A percentile compares a stretch with the other conserved stretches of the same genome.
Conservation (phyloP, 2,329 filamentous ascomycete species). For the Monosporascus sp. region DNA sequence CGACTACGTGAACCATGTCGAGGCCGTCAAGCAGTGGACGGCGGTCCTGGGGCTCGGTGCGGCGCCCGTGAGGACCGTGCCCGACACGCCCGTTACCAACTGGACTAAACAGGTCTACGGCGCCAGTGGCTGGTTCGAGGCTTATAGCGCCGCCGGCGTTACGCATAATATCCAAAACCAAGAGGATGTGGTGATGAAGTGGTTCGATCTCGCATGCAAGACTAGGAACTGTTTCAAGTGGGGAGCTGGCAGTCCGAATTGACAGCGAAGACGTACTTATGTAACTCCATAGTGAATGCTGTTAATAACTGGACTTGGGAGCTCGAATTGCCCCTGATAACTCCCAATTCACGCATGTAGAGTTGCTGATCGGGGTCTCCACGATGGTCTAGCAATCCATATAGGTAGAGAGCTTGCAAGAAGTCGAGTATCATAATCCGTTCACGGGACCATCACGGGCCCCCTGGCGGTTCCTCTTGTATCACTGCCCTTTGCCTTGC, state of each 20-base stretch:
- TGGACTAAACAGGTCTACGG: conserved; percentile 35
- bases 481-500: too few species aligned
- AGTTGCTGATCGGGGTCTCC: too few species aligned
- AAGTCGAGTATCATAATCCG: too few species aligned
- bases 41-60: conserved; percentile 30
- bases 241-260: conserved; percentile 22
- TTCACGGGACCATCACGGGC: too few species aligned
- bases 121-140: conserved; percentile 30
- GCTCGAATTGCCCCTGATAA: too few species aligned
- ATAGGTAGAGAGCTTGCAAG: too few species aligned
- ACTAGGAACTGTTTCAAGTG: conserved; percentile 29
- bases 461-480: too few species aligned
- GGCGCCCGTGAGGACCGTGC: conserved; percentile 20
- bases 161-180: conserved; percentile 35
- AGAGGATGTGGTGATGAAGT: conserved; percentile 29
- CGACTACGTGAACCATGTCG: conserved; percentile 45
- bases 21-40: conserved; percentile 50
- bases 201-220: conserved; percentile 31
- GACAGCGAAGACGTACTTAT: not conserved
- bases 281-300: too few species aligned
- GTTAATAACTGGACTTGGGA: too few species aligned
- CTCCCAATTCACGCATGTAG: too few species aligned
- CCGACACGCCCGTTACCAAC: conserved; percentile 27
- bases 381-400: too few species aligned
- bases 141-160: conserved; percentile 32